phyloP scores from a whole-genome alignment of 768 basidiomycete species.

The Boletus rex-veris region DNA sequence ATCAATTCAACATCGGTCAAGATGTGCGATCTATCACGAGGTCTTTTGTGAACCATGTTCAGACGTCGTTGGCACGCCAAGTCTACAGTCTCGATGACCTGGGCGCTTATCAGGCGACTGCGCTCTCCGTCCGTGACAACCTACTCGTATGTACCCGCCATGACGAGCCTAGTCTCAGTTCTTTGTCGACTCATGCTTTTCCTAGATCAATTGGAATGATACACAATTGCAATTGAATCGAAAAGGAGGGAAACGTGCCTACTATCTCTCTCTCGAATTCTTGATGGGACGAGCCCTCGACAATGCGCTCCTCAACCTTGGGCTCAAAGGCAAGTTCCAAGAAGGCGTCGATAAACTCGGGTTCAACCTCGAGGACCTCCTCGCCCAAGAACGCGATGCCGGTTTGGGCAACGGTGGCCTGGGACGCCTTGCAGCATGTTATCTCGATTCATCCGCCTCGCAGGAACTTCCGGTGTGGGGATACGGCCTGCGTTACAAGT shows the following conservation, averaged over 20 bases:
- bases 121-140: conserved; percentile 83
- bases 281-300: conserved; percentile 80
- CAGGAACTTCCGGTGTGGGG: conserved; percentile 94
- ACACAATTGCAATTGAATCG: conserved; percentile 75
- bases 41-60: conserved; percentile 78
- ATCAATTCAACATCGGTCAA: conserved; percentile 23
- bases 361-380: conserved; percentile 83
- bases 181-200: background rate
- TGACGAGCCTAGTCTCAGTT: background rate
- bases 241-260: conserved; percentile 84
- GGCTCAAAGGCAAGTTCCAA: conserved; percentile 71
- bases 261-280: conserved; percentile 96
- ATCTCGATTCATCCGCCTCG: conserved; percentile 88
- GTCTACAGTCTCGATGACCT: conserved; percentile 84
- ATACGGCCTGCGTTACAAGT: conserved; percentile 89
- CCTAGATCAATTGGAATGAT: conserved; percentile 79
- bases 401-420: conserved; percentile 94
- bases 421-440: conserved; percentile 95
- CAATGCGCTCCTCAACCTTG: conserved; percentile 84
- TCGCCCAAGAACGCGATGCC: conserved; percentile 90
- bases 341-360: conserved; percentile 74
- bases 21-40: conserved; percentile 63
- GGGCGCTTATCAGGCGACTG: conserved; percentile 90
- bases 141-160: conserved; percentile 55
- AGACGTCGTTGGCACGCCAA: conserved; percentile 87